phyloP scores from a whole-genome alignment of 2,329 filamentous ascomycete genomes.

The Emergomyces orientalis region DNA sequence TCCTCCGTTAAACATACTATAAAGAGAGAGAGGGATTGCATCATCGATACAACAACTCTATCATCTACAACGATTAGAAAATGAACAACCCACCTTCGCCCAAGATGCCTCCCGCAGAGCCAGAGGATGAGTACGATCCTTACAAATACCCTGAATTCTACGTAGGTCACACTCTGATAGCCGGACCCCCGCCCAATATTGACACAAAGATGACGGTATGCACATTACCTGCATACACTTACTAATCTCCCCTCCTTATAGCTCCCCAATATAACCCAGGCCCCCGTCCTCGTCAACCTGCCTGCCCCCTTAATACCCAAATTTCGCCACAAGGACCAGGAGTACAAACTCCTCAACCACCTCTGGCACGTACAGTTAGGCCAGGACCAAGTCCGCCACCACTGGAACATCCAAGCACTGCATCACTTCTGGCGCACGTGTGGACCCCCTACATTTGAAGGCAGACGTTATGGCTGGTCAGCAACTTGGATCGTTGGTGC shows the following conservation, averaged over 20 bases:
- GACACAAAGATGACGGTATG: neutral
- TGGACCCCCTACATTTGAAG: slow-evolving; percentile 12
- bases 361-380: slow-evolving; percentile 18
- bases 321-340: slow-evolving; percentile 12
- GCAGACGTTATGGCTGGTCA: slow-evolving; percentile 14
- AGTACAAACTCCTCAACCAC: slow-evolving; percentile 14
- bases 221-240: neutral
- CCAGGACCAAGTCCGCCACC: slow-evolving; percentile 8
- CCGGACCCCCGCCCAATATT: neutral
- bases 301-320: slow-evolving; percentile 4
- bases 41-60: neutral
- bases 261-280: neutral
- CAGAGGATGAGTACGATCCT: neutral
- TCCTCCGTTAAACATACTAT: neutral
- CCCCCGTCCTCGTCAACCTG: slow-evolving; percentile 7
- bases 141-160: neutral
- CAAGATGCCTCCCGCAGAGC: neutral
- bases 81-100: neutral
- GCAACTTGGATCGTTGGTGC: slow-evolving; percentile 16
- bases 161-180: neutral
- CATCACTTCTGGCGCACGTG: slow-evolving; percentile 16
- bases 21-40: neutral
- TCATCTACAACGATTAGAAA: neutral
- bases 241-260: neutral
- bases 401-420: slow-evolving; percentile 15